These are phyloP conservation scores for Ceratocystis destructans DNA, from an alignment of 2,329 filamentous ascomycete species.

Conservation along the genomic window DNA sequence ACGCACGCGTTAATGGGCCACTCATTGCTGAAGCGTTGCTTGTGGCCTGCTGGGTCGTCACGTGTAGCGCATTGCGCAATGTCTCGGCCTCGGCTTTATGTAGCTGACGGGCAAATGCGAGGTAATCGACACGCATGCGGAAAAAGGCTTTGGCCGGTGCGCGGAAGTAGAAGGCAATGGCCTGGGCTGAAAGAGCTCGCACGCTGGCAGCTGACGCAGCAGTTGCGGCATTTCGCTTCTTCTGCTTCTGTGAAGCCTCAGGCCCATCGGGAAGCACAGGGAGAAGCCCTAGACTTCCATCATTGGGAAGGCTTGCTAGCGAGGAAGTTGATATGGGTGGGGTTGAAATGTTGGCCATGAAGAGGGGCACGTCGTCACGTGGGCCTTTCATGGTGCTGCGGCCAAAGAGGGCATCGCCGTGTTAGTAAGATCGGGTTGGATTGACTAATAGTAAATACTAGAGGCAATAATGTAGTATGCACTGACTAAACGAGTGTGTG, in stretches of 20 bases:
- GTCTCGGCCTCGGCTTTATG: slow-evolving; percentile 11
- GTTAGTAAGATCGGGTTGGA: background rate
- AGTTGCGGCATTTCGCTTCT: slow-evolving; percentile 37
- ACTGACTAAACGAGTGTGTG: slow-evolving; percentile 8
- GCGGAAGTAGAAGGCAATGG: slow-evolving; percentile 82
- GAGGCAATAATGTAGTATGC: background rate
- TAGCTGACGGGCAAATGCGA: slow-evolving; percentile 39
- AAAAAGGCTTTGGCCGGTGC: slow-evolving; percentile 90
- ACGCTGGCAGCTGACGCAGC: slow-evolving; percentile 77
- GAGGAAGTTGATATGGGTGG: background rate
- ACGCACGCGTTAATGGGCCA: background rate
- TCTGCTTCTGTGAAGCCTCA: slow-evolving; percentile 31
- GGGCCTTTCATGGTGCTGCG: slow-evolving; percentile 5
- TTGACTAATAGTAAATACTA: background rate
- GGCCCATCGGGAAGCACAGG: slow-evolving; percentile 30
- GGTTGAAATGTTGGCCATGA: background rate
- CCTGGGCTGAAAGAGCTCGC: slow-evolving; percentile 67
- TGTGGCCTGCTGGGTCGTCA: background rate
- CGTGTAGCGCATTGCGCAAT: slow-evolving; percentile 25
- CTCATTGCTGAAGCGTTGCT: background rate
- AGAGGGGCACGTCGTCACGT: slow-evolving; percentile 1
- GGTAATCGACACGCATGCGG: slow-evolving; percentile 74
- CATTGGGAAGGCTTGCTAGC: background rate
- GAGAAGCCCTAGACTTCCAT: slow-evolving; percentile 34
- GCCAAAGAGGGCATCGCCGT: background rate